Evolutionary conservation across 2,329 filamentous ascomycete genomes (phyloP), one percentile per base, ranked within the genome.

Genomic region (Raffaelea ambrosiae): DNA sequence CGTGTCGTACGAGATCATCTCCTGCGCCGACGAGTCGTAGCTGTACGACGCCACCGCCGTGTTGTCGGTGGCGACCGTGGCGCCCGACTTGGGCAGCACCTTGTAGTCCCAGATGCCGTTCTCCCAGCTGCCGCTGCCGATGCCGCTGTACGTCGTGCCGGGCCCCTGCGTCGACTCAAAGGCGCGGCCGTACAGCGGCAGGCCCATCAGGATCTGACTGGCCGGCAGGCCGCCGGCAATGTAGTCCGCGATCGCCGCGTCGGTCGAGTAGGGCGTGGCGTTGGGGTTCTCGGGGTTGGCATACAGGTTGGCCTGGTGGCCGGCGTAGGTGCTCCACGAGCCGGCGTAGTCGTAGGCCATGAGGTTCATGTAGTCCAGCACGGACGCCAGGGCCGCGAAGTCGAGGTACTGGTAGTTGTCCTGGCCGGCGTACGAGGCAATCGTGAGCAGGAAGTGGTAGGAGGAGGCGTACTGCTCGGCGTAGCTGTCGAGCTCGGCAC

Each of bases 331-430:
- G 55, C 81, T 77, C 81, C 83, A 91, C 11, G 74, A 76, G 9
- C 84, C 85, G 2, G 83, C 74, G 58, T 73, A 88, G 65, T 88
- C 84, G 58, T 88, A 88, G 1, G 79, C 77, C 82, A 88, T 88
- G 10, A 84, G 63, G 59, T 80, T 73, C 60, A 77, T 69, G 48
- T 69, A 69, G 57, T 81, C 77, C 7, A 80, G 60, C 7, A 72
- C 63, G 3, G 59, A 42, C 26, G 71, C 68, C 60, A 79, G 72
- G 16, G 64, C 62, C 14, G 56, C 54, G 26, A 79, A 63, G 42
- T 72, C 63, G 41, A 79, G 59, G 43, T 66, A 65, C 7, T 66
- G 59, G 58, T 74, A 77, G 55, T 79, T 68, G 0, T 56, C 48
- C 0, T 71, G 64, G 0, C 72, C 72, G 8, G 74, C 73, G 2